Evolutionary conservation across 371 early-diverging fungal genomes (phyloP).

Genomic region (Capillidium heterosporum): DNA sequence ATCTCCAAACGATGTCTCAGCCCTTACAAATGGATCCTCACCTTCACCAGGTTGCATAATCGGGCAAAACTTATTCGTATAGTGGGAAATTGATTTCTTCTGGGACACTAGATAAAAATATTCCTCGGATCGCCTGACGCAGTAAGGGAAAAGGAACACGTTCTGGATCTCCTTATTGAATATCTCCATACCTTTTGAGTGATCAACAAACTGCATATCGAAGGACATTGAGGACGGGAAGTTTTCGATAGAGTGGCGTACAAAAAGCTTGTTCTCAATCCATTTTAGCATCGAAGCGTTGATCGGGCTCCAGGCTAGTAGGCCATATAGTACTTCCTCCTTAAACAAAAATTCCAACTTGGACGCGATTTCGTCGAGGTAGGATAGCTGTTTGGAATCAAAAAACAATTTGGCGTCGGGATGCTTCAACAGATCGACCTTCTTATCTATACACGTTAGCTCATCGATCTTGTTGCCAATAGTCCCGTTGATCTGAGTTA

Average conservation of each 20-base stretch:
- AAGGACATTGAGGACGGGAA: constrained; percentile 39
- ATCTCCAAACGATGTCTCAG: neutral
- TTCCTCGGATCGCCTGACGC: constrained; percentile 28
- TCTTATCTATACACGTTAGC: no score
- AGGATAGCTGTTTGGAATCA: constrained; percentile 30
- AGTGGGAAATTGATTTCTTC: neutral
- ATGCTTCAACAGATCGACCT: neutral
- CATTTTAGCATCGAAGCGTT: constrained; percentile 23
- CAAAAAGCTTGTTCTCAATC: neutral
- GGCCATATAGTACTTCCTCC: constrained; percentile 38
- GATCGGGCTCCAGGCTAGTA: constrained; percentile 35
- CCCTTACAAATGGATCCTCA: neutral
- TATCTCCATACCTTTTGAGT: constrained; percentile 22
- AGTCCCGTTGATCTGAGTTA: constrained; percentile 1
- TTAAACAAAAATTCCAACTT: constrained; percentile 43
- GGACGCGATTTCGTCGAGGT: constrained; percentile 33
- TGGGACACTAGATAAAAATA: constrained; percentile 37
- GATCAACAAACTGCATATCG: constrained; percentile 38
- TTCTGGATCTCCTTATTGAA: constrained; percentile 37
- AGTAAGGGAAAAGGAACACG: constrained; percentile 23
- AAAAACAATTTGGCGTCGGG: constrained; percentile 6
- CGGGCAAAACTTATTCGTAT: no score
- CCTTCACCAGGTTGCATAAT: neutral
- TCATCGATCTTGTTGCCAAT: no score
- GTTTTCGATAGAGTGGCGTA: constrained; percentile 31